Evolutionary conservation across 192 early-diverging fungal species (phyloP), one percentile per base, ranked within the genome.

Genomic region (Coemansia sp.): DNA sequence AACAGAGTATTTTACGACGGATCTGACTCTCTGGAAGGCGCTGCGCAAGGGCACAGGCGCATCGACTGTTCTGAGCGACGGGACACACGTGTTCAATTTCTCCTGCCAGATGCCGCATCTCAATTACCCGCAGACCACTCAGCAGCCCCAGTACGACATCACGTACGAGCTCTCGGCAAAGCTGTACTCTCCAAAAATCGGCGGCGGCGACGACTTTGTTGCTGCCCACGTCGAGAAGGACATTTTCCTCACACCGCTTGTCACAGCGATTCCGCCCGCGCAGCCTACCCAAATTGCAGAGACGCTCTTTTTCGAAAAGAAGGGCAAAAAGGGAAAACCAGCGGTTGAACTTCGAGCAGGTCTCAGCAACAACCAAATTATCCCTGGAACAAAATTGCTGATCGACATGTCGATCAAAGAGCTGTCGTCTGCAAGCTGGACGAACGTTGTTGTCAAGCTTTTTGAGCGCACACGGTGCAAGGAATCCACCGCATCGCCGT

Each of bases 21-120:
- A 36, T 2, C 53, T 81, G 52, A 69, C 66, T 33, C 63, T 81
- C 17, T 81, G 79, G 79, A 73, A 66, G 52, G 69, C 79, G 15
- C 25, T 54, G 59, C 73, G 65, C 56, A 75, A 81, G 45, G 79
- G 79, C 56, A 54, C 53, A 17, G 64, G 64, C 17, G 68, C 70
- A 23, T 81, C 79, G 38, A 71, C 79, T 41, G 79, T 81, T 45
- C 79, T 81, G 15, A 73, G 69, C 50, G 79, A 81, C 62, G 79
- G 79, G 25, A 59, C 75, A 23, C 79, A 81, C 32, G 73, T 75
- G 56, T 81, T 69, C 57, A 81, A 81, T 66, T 81, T 81, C 59
- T 22, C 52, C 33, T 81, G 79, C 61, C 69, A 71, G 40, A 75
- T 81, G 61, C 79, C 79, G 20, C 63, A 75, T 46, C 55, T 81